A percentile compares a stretch with the other conserved stretches of the same genome.
phyloP scores from a whole-genome alignment of 164 flowering plant genomes.

The Platanus orientalis region DNA sequence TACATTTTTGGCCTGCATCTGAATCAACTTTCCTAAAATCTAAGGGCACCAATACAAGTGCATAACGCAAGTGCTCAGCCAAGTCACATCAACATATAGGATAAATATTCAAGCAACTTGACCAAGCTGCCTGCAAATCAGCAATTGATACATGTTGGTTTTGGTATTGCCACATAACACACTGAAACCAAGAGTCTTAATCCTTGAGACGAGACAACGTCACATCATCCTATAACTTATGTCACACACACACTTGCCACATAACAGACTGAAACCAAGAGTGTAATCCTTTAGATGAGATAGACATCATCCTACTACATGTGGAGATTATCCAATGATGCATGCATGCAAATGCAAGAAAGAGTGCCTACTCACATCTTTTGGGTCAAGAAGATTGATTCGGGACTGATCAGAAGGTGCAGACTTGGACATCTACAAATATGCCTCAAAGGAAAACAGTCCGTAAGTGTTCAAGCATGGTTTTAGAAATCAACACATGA shows the following conservation, averaged over 20 bases:
- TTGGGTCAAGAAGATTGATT: conserved; percentile 88
- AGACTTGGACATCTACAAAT: conserved; percentile 91
- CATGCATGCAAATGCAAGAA: conserved; percentile 4
- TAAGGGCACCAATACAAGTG: too few species aligned
- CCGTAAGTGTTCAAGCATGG: conserved; percentile 1
- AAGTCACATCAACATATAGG: neutral
- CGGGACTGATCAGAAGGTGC: conserved; percentile 92
- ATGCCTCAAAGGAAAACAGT: conserved; percentile 13
- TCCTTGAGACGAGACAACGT: neutral
- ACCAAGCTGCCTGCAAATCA: neutral
- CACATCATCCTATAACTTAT: too few species aligned
- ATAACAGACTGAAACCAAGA: neutral
- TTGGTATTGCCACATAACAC: neutral
- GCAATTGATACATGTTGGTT: too few species aligned
- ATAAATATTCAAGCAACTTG: too few species aligned
- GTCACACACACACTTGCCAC: too few species aligned
- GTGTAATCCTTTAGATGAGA: neutral
- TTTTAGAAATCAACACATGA: neutral
- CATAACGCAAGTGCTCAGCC: too few species aligned
- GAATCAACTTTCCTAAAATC: too few species aligned
- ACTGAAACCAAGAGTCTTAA: neutral
- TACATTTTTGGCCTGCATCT: too few species aligned
- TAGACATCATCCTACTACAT: neutral
- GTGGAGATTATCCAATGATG: too few species aligned
- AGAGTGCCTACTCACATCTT: conserved; percentile 61